Conservation (phyloP, 2,329 filamentous ascomycete species). For the Xylariaceae sp. region DNA sequence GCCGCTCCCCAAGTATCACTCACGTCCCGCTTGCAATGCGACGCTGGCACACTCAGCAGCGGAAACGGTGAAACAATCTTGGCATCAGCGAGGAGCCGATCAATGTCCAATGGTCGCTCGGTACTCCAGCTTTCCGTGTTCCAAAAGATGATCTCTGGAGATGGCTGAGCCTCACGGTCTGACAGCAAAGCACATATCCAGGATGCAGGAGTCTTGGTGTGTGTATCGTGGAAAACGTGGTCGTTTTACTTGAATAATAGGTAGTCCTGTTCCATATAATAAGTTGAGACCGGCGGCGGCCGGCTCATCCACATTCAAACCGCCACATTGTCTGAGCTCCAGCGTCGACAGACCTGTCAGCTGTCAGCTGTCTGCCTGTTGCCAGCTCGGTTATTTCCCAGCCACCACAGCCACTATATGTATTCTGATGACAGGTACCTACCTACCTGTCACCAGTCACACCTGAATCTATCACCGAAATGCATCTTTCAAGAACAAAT, state of each 20-base stretch:
- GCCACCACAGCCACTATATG: background rate
- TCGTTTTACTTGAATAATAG: slow-evolving; percentile 8
- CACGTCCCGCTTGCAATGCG: slow-evolving; percentile 14
- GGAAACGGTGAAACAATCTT: slow-evolving; percentile 24
- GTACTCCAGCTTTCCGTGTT: slow-evolving; percentile 29
- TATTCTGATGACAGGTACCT: too few species aligned
- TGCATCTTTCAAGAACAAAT: too few species aligned
- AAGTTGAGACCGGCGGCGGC: slow-evolving; percentile 19
- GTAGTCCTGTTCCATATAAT: background rate
- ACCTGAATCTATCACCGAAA: background rate
- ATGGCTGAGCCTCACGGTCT: slow-evolving; percentile 1
- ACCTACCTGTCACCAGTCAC: too few species aligned
- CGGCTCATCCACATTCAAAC: slow-evolving; percentile 3
- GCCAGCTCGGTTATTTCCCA: background rate
- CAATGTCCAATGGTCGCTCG: slow-evolving; percentile 17
- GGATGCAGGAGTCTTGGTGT: background rate
- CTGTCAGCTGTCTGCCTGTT: background rate
- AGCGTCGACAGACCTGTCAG: too few species aligned
- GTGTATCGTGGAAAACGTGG: background rate
- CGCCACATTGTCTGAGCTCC: background rate
- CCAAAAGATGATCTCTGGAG: slow-evolving; percentile 22
- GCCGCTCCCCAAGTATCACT: slow-evolving; percentile 17
- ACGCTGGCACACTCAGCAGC: slow-evolving; percentile 8
- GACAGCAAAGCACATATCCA: background rate
- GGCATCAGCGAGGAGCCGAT: slow-evolving; percentile 23